These are phyloP conservation scores for Ganoderma lingzhi DNA, from an alignment of 1,284 basidiomycete genomes.

Conservation along the genomic window DNA sequence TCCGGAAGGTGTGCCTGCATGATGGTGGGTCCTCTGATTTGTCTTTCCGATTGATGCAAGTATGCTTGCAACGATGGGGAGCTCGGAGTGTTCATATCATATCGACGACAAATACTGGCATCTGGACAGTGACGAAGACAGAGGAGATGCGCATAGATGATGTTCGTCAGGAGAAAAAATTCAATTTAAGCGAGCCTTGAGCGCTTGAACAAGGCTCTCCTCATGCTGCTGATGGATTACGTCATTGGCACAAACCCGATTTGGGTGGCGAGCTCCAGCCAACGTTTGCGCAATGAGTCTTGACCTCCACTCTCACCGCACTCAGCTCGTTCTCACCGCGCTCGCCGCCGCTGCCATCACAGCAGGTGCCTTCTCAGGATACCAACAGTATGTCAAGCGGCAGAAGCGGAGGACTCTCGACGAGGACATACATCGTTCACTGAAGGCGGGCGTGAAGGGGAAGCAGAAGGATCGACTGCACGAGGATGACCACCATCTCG, in stretches of 20 bases:
- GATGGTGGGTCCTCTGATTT: neutral
- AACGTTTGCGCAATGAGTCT: conserved; percentile 23
- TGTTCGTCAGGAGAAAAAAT: neutral
- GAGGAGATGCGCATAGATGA: neutral
- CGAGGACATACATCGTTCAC: conserved; percentile 61
- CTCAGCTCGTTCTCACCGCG: conserved; percentile 69
- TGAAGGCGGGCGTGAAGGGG: conserved; percentile 41
- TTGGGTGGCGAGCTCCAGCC: neutral
- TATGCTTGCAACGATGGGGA: neutral
- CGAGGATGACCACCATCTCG: conserved; percentile 21
- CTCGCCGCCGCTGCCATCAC: conserved; percentile 69
- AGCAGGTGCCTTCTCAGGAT: conserved; percentile 61
- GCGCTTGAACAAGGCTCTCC: too few relatives aligned
- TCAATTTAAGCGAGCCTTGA: too few relatives aligned
- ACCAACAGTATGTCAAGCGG: conserved; percentile 57
- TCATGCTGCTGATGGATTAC: neutral
- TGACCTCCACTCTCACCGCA: conserved; percentile 51
- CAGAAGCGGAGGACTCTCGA: conserved; percentile 62
- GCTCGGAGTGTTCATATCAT: neutral
- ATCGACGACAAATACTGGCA: neutral
- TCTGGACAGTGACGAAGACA: neutral
- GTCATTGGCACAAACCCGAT: neutral
- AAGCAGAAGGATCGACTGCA: conserved; percentile 12
- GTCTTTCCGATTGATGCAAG: neutral
- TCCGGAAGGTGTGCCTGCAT: neutral